Percentiles rank a stretch among this genome's conserved stretches.
These are phyloP conservation scores for Neofusicoccum parvum DNA, from an alignment of 2,329 filamentous ascomycete genomes.

Conservation along the genomic window DNA sequence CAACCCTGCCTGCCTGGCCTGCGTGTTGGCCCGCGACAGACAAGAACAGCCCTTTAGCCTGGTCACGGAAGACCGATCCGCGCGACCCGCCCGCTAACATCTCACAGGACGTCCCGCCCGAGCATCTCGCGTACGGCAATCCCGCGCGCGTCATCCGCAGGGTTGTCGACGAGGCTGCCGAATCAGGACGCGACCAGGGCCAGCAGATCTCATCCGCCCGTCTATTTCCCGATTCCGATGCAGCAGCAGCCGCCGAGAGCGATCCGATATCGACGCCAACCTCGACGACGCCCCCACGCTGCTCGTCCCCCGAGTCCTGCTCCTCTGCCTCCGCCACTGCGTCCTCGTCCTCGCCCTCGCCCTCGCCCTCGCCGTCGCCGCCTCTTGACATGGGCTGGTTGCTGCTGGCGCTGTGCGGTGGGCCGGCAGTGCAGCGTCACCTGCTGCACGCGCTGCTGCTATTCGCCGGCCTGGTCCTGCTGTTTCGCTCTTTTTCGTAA, in stretches of 20 bases:
- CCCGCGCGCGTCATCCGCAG: slow-evolving; percentile 17
- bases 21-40: neutral
- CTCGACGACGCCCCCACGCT: neutral
- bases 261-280: neutral
- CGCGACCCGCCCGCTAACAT: slow-evolving; percentile 16
- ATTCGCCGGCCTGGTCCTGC: neutral
- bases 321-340: neutral
- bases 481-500: neutral
- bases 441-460: neutral
- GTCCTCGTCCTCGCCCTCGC: neutral
- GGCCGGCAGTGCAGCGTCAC: neutral
- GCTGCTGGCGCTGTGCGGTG: neutral
- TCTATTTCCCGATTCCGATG: slow-evolving; percentile 10
- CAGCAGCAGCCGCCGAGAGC: slow-evolving; percentile 1
- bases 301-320: neutral
- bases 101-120: slow-evolving; percentile 18
- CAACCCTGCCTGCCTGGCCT: neutral
- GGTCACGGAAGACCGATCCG: slow-evolving; percentile 15
- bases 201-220: slow-evolving; percentile 14
- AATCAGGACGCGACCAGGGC: neutral
- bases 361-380: neutral
- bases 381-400: neutral
- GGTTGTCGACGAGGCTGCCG: neutral
- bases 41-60: neutral
- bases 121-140: slow-evolving; percentile 19